Conservation (phyloP, 2,329 filamentous ascomycete species). For the Aspergillus ochraceoroseus region DNA sequence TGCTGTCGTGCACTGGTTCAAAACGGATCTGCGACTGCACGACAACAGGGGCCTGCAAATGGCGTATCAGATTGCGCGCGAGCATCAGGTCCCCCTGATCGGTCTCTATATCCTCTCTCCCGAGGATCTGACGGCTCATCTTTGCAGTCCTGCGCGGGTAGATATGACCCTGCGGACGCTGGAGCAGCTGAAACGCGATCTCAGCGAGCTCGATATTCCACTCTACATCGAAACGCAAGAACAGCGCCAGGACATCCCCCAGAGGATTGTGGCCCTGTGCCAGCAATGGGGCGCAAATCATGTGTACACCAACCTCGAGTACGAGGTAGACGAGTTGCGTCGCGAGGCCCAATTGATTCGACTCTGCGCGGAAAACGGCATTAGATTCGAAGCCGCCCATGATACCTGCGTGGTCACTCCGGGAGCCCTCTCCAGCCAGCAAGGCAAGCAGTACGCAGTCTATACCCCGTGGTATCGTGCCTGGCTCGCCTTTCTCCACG, state of each 20-base stretch:
- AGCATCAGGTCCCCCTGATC: slow-evolving; percentile 66
- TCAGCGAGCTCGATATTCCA: slow-evolving; percentile 69
- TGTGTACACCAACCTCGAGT: slow-evolving; percentile 79
- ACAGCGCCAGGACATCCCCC: slow-evolving; percentile 58
- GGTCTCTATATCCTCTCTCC: slow-evolving; percentile 75
- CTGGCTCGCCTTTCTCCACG: slow-evolving; percentile 69
- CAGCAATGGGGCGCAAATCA: slow-evolving; percentile 68
- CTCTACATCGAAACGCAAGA: slow-evolving; percentile 68
- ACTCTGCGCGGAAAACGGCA: slow-evolving; percentile 56
- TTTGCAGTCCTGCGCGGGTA: slow-evolving; percentile 66
- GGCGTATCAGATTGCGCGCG: slow-evolving; percentile 63
- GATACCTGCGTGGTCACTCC: slow-evolving; percentile 81
- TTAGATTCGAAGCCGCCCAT: slow-evolving; percentile 67
- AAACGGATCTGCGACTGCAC: slow-evolving; percentile 66
- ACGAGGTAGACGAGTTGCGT: slow-evolving; percentile 83
- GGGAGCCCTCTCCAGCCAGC: slow-evolving; percentile 60
- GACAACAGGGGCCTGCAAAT: slow-evolving; percentile 70
- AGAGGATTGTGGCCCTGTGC: slow-evolving; percentile 60
- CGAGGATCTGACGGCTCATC: slow-evolving; percentile 77
- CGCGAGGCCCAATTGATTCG: slow-evolving; percentile 65
- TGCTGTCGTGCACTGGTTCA: slow-evolving; percentile 85
- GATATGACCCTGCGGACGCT: slow-evolving; percentile 77
- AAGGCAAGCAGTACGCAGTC: slow-evolving; percentile 75
- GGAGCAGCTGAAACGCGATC: slow-evolving; percentile 58
- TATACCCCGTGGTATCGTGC: slow-evolving; percentile 76